Evolutionary conservation across 176 grass and related monocot genomes (phyloP).

Genomic region (Rhipidocladum racemiflorum): DNA sequence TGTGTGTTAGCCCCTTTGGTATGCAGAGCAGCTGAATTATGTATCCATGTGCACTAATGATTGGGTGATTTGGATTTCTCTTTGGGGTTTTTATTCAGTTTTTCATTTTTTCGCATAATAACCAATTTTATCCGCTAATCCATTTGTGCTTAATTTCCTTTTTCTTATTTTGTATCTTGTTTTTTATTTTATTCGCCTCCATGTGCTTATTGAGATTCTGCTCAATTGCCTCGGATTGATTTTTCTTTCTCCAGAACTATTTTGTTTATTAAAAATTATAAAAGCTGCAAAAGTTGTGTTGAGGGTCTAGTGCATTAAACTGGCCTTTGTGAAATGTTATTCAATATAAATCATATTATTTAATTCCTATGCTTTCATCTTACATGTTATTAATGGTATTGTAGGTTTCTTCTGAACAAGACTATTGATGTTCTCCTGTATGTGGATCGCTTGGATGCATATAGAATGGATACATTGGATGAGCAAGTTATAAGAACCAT

Average conservation of each 20-base stretch:
- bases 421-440: conserved; percentile 94
- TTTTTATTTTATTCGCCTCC: neutral
- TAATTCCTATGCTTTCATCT: neutral
- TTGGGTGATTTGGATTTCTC: neutral
- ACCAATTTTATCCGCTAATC: neutral
- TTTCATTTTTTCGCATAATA: neutral
- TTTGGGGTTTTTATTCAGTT: neutral
- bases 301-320: neutral
- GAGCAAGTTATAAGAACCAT: conserved; percentile 74
- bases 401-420: conserved; percentile 92
- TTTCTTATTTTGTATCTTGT: neutral
- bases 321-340: neutral
- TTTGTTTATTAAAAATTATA: neutral
- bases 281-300: neutral
- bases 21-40: neutral
- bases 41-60: neutral
- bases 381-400: neutral
- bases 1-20: neutral
- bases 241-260: conserved; percentile 3
- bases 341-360: conserved; percentile 1
- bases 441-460: conserved; percentile 87
- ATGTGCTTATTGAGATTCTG: neutral
- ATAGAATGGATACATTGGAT: conserved; percentile 84
- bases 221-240: neutral
- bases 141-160: neutral